Conservation (phyloP, 495 filamentous ascomycete genomes). For the Tuber borchii region DNA sequence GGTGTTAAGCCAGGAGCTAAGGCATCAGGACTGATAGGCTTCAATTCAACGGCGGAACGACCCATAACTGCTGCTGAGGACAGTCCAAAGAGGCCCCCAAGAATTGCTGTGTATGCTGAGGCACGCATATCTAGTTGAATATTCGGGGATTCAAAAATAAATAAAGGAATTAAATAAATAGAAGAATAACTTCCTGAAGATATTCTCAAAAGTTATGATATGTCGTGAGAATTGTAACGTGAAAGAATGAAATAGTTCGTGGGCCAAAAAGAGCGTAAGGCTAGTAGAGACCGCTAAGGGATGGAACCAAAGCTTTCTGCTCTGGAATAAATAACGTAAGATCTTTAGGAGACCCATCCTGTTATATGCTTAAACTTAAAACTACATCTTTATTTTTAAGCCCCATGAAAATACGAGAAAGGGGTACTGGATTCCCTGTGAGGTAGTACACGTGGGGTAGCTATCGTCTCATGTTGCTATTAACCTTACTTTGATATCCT, state of each 20-base stretch:
- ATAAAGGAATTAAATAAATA: not conserved
- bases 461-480: not conserved
- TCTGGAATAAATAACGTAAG: not conserved
- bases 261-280: slow-evolving; percentile 5
- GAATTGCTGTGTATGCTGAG: not conserved
- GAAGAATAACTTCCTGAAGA: slow-evolving; percentile 28
- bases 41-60: not conserved
- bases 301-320: not conserved
- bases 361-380: not conserved
- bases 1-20: not conserved
- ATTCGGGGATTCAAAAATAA: not conserved
- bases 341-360: not conserved
- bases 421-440: not conserved
- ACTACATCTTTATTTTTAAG: not conserved
- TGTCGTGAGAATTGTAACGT: slow-evolving; percentile 7
- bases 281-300: not conserved
- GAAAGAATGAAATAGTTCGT: not conserved
- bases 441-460: not conserved
- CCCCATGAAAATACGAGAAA: not conserved
- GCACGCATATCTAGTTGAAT: slow-evolving; percentile 12
- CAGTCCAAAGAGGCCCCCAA: slow-evolving; percentile 5
- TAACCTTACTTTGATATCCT: not conserved
- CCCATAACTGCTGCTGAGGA: slow-evolving; percentile 22
- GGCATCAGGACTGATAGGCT: not conserved
- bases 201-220: slow-evolving; percentile 8